Base-by-base conservation (phyloP, 371 early-diverging fungal genomes). In the Choanephora cucurbitarum region DNA sequence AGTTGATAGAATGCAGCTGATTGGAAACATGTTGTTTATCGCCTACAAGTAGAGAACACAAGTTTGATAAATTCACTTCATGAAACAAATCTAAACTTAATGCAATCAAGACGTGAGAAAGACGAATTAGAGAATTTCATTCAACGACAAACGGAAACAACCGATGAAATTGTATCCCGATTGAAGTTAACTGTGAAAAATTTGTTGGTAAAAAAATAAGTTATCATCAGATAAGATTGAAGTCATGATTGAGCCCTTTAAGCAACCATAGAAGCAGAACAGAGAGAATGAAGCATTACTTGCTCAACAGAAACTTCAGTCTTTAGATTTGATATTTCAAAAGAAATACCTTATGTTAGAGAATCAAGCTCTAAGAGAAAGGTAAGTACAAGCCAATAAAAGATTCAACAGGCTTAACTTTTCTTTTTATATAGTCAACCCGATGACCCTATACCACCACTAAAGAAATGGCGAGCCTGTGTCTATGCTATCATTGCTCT, bases 401-500 rank as follows among this genome's bases (percentile, higher is more conserved):
- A n/a, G n/a, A n/a, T n/a, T n/a, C n/a, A n/a, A n/a, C n/a, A n/a
- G n/a, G n/a, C n/a, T n/a, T n/a, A n/a, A n/a, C n/a, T n/a, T n/a
- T n/a, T n/a, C 40, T 11, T 13, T 33, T 39, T 47, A 37, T 17
- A 21, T 34, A 13, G 44, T 9, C 13, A 44, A 1, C 13, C 13
- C 11, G 24, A 17, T 28, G 37, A 34, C 22, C 52, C 31, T 44
- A 28, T 37, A 41, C 7, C 24, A n/a, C 22, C 33, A 23, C 45
- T 66, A 41, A 44, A 40, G 31, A 65, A 49, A n/a, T 57, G 51
- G 52, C 45, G 57, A 23, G 52, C 61, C 5, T 44, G 48, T 54
- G 57, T 57, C 17, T 56, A 57, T 48, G 66, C 57, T 19, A 5
- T 66, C 2, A 61, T 66, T 13, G 66, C 66, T 13, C 13, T 66